These are phyloP conservation scores for Halteria grandinella DNA, from an alignment of 73 alveolate genomes.

Conservation along the genomic window DNA sequence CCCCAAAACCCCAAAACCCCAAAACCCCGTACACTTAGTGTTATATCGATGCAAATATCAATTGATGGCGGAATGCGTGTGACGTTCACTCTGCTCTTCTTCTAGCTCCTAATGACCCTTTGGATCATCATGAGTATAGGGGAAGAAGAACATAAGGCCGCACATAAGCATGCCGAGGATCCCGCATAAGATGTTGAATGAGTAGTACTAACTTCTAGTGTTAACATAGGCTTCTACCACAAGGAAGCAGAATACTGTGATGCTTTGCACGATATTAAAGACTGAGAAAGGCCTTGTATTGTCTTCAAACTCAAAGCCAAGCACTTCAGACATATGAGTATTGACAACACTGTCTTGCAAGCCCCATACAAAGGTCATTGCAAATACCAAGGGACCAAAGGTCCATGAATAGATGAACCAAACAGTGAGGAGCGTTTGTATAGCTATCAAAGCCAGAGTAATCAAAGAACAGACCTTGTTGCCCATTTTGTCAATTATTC, in stretches of 20 bases:
- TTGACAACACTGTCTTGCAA: neutral
- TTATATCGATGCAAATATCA: too few relatives aligned
- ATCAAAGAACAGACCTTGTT: neutral
- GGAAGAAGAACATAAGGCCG: too few relatives aligned
- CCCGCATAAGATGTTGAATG: neutral
- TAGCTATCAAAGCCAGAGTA: neutral
- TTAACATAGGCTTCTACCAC: slow-evolving; percentile 8
- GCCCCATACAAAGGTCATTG: slow-evolving; percentile 26
- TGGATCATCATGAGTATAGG: too few relatives aligned
- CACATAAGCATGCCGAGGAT: slow-evolving; percentile 11
- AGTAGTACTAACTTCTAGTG: neutral
- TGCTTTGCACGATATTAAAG: slow-evolving; percentile 7
- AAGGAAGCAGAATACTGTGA: slow-evolving; percentile 17
- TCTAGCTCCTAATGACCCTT: too few relatives aligned
- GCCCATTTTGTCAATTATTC: neutral
- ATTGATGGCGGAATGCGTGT: too few relatives aligned
- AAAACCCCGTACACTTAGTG: too few relatives aligned
- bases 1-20: too few relatives aligned
- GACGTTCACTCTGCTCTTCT: too few relatives aligned
- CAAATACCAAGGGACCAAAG: slow-evolving; percentile 3
- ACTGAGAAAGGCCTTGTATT: slow-evolving; percentile 40
- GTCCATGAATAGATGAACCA: neutral
- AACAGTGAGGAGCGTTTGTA: neutral
- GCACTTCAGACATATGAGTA: slow-evolving; percentile 46
- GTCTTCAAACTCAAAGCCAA: slow-evolving; percentile 38